Evolutionary conservation across 1,284 basidiomycete genomes (phyloP).

Genomic region (Pseudozyma pruni): DNA sequence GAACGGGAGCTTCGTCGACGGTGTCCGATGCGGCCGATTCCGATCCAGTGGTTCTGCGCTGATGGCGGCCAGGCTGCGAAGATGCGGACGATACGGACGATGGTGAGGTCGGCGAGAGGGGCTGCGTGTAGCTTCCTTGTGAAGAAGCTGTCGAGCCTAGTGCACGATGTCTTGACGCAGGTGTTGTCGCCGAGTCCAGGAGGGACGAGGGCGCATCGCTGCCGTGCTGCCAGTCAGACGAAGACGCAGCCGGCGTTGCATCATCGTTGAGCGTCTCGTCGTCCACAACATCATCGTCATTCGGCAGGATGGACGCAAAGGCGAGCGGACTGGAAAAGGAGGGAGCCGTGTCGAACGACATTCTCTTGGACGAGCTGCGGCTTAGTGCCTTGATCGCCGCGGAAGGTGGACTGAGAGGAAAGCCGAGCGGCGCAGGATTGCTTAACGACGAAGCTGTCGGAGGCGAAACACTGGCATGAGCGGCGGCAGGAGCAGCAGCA

Average conservation of each 20-base stretch:
- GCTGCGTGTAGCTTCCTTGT: constrained; percentile 20
- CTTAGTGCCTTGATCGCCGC: constrained; percentile 35
- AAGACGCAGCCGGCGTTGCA: constrained; percentile 1
- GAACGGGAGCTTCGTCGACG: constrained; percentile 11
- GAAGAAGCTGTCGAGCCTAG: constrained; percentile 29
- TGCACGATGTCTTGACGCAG: constrained; percentile 10
- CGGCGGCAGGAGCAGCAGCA: neutral
- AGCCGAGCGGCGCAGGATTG: constrained; percentile 20
- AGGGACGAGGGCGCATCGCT: neutral
- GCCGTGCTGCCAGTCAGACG: constrained; percentile 1
- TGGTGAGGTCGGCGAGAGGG: constrained; percentile 34
- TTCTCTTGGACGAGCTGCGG: constrained; percentile 44
- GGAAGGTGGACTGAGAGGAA: constrained; percentile 37
- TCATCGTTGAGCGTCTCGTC: constrained; percentile 26
- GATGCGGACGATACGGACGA: constrained; percentile 29
- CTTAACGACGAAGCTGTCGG: constrained; percentile 19
- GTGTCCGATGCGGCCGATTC: constrained; percentile 34
- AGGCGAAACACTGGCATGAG: constrained; percentile 32
- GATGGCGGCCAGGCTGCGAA: constrained; percentile 18
- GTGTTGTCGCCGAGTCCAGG: constrained; percentile 14
- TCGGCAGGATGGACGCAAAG: constrained; percentile 56
- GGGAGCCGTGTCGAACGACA: constrained; percentile 57
- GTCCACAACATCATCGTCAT: constrained; percentile 48
- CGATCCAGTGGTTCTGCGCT: constrained; percentile 25
- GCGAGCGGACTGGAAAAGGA: constrained; percentile 66